Base-by-base conservation (phyloP, 805 yeast genomes). In the Lipomyces yamadae region DNA sequence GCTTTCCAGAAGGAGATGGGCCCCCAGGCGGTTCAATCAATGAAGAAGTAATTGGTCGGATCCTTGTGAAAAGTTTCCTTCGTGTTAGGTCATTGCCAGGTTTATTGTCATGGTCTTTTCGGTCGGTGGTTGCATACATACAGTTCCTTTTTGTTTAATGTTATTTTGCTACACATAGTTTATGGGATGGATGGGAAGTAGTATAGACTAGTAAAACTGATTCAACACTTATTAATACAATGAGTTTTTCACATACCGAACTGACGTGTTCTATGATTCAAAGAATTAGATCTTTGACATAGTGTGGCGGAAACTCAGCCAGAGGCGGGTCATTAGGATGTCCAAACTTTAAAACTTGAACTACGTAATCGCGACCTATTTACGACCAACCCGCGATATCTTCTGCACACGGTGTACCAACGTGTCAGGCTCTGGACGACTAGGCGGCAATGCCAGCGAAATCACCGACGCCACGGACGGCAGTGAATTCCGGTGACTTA, bases 1-100 rank as follows among this genome's bases (percentile, higher is more conserved):
- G 88, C 97, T 13, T 88, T 92, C 74, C 96, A 91, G 67, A 90
- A 87, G 79, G 69, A 69, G 59, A 63, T 59, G 63, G 71, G 70
- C 11, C 70, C 72, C 32, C 67, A 70, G 65, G 61, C 63, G 35
- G 35, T 66, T 33, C 56, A 45, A 48, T 52, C 45, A 13, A 60
- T 56, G 45, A 64, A 67, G 69, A 67, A 67, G 60, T 64, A 66
- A 60, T 6, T 13, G 30, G 32, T 30, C 35, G 60, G 29, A 45
- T 42, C 55, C n/a, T 60, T 60, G 35, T 52, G 52, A 34, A 35
- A 60, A 34, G 56, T 45, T 45, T n/a, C 45, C 32, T 29, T 13
- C 42, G 24, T 24, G 54, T 34, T 15, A 15, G 29, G 5, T 24
- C 11, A 8, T 50, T 18, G 29, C 33, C 35, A 48, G 48, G 24